These are phyloP conservation scores for Macrophomina tecta DNA, from an alignment of 2,329 filamentous ascomycete genomes.

Conservation along the genomic window DNA sequence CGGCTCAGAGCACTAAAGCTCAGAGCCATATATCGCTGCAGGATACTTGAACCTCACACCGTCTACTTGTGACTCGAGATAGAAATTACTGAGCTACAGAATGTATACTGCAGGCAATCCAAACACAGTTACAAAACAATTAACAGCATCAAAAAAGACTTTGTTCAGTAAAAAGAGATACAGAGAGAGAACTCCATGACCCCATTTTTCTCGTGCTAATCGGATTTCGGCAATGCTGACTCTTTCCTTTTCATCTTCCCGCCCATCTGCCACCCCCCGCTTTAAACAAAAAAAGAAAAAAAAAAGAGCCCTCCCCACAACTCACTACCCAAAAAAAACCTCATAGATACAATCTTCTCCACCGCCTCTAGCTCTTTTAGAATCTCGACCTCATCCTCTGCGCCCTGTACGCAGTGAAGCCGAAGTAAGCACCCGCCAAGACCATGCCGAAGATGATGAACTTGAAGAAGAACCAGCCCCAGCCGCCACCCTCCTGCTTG, in stretches of 20 bases:
- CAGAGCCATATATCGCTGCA: too few species aligned
- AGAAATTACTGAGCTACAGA: too few species aligned
- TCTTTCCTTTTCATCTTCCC: not conserved
- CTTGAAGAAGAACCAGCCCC: conserved; percentile 81
- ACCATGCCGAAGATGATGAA: conserved; percentile 75
- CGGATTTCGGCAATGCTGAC: not conserved
- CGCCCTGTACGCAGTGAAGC: conserved; percentile 81
- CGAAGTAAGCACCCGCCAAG: conserved; percentile 78
- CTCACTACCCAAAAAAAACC: not conserved
- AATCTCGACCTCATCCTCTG: conserved; percentile 58
- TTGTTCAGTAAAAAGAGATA: not conserved
- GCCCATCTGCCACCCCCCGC: not conserved
- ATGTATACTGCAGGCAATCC: not conserved
- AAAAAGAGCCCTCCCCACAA: not conserved
- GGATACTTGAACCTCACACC: too few species aligned
- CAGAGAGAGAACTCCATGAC: not conserved
- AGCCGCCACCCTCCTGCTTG: conserved; percentile 53
- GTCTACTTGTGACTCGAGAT: too few species aligned
- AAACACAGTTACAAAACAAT: not conserved
- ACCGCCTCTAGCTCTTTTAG: conserved; percentile 31
- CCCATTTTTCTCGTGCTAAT: not conserved
- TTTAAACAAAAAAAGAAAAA: not conserved
- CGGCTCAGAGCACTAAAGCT: too few species aligned
- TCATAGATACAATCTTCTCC: not conserved
- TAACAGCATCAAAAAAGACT: not conserved